phyloP scores from a whole-genome alignment of 208 protist genomes.

The Trypanosoma caninum region DNA sequence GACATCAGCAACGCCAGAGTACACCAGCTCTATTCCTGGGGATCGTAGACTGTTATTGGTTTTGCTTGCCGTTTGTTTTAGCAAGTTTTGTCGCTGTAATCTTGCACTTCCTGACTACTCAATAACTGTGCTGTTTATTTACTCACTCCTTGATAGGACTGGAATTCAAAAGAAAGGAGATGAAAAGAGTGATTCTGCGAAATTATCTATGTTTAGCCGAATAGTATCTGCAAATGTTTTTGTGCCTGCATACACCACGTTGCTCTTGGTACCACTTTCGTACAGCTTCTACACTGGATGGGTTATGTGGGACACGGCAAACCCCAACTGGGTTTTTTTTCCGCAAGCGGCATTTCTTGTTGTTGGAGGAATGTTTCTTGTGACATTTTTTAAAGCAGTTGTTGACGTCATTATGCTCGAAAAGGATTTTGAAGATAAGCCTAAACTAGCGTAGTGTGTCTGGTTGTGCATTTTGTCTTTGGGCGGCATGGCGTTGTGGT shows the following conservation, averaged over 20 bases:
- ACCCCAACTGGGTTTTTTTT: slow-evolving; percentile 83
- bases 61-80: slow-evolving; percentile 45
- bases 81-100: slow-evolving; percentile 38
- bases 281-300: slow-evolving; percentile 67
- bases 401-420: slow-evolving; percentile 38
- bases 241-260: slow-evolving; percentile 43
- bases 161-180: slow-evolving; percentile 20
- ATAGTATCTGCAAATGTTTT: slow-evolving; percentile 36
- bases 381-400: slow-evolving; percentile 39
- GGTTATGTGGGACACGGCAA: slow-evolving; percentile 55
- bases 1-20: neutral
- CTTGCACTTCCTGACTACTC: slow-evolving; percentile 48
- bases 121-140: slow-evolving; percentile 51
- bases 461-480: neutral
- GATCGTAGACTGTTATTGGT: slow-evolving; percentile 38
- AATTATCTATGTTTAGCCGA: slow-evolving; percentile 34
- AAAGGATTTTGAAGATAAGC: slow-evolving; percentile 6
- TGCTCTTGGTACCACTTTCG: slow-evolving; percentile 47
- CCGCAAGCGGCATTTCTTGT: slow-evolving; percentile 43
- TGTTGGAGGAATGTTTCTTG: slow-evolving; percentile 35
- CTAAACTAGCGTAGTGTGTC: neutral
- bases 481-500: neutral
- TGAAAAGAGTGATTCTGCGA: slow-evolving; percentile 10
- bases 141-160: slow-evolving; percentile 40
- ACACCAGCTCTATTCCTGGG: slow-evolving; percentile 28